Conservation (phyloP, 768 basidiomycete genomes). For the Boletus sp. region DNA sequence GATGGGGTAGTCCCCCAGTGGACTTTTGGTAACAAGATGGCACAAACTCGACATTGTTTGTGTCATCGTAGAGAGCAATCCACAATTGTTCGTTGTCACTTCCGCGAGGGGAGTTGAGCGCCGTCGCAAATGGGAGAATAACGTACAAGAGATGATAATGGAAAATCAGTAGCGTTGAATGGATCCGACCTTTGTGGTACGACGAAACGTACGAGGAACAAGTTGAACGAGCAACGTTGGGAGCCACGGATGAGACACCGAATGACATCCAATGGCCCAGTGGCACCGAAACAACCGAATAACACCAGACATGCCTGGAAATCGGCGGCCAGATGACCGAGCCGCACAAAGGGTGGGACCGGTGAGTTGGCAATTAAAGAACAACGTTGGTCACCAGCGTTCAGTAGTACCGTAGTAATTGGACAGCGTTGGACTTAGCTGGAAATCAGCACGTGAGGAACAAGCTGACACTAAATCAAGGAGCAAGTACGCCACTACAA, state of each 20-base stretch:
- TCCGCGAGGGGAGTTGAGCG: conserved; percentile 2
- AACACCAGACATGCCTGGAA: too few species aligned
- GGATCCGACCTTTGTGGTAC: background rate
- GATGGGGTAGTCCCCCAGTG: conserved; percentile 5
- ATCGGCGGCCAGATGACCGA: background rate
- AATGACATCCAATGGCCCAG: too few species aligned
- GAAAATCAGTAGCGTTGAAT: background rate
- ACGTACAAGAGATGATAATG: conserved; percentile 21
- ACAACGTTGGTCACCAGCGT: background rate
- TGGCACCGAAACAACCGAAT: too few species aligned
- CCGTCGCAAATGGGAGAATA: conserved; percentile 37
- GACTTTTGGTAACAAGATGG: conserved; percentile 3
- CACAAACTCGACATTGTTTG: conserved; percentile 9
- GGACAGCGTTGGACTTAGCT: background rate
- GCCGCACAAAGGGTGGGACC: background rate
- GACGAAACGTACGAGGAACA: background rate
- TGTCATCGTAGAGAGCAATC: conserved; percentile 28
- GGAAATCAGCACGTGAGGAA: background rate
- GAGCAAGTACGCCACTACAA: background rate
- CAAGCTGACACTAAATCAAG: too few species aligned
- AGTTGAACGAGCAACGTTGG: background rate
- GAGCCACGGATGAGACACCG: background rate
- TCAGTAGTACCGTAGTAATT: background rate
- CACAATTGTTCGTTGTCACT: conserved; percentile 21
- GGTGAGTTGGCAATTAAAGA: background rate